Evolutionary conservation across 2,329 filamentous ascomycete species (phyloP), one percentile per base, ranked within the genome.

Genomic region (Cladophialophora yegresii): DNA sequence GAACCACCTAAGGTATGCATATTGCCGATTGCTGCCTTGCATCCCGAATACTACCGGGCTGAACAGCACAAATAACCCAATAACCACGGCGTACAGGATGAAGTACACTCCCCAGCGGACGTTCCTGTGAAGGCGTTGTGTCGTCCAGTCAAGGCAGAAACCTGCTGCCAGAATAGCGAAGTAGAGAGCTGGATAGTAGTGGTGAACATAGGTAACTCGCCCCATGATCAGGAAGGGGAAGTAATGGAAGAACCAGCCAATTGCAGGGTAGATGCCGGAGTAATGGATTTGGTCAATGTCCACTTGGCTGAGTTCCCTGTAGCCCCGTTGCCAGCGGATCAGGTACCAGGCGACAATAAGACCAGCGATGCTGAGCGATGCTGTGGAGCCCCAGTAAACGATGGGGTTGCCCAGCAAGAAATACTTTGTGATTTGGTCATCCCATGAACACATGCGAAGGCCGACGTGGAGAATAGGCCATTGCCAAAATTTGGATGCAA

Each of bases 401-500:
- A 96, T 81, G 5, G 96, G 95, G 79, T 99, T 99, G 67, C 95
- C 95, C 54, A 99, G 90, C 28, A 99, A 87, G 85, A 96, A 99
- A 82, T 99, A 99, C 79, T 99, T 99, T 81, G 96, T 87, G 70
- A 92, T 92, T 72, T 88, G 87, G 75, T 99, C 93, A 72, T 96
- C 93, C 96, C 95, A 99, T 71, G 93, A 90, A 79, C 95, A 99
- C 95, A 99, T 99, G 67, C 96, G 90, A 61, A 99, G 87, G 75
- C 95, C 95, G 63, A 98, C 95, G 73, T 98, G 84, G 47, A 99
- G 87, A 68, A 99, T 87, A 22, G 95, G 95, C 95, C 95, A 99
- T 80, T 99, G 93, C 95, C 95, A 99, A 83, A 93, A 97, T 70
- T 92, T 84, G 13, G 95, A 99, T 33, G 95, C 95, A 54, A 99